Conservation (phyloP, 1,284 basidiomycete genomes). For the Kalmanozyma brasiliensis region DNA sequence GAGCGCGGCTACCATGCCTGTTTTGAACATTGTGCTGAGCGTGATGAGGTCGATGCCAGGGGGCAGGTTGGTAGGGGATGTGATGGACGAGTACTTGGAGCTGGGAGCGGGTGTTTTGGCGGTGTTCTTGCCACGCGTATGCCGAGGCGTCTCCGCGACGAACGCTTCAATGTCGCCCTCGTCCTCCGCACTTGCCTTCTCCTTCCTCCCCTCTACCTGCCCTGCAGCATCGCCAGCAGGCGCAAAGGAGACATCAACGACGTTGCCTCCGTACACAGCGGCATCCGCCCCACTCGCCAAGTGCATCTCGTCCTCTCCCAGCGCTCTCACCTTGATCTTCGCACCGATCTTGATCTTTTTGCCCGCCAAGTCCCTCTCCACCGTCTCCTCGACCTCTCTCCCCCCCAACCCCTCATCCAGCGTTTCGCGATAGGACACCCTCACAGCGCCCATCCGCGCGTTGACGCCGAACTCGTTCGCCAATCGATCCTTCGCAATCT, state of each 20-base stretch:
- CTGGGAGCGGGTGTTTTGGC: not conserved
- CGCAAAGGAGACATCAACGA: slow-evolving; percentile 40
- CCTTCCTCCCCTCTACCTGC: not conserved
- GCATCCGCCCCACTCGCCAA: slow-evolving; percentile 15
- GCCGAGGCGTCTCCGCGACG: slow-evolving; percentile 9
- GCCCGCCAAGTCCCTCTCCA: slow-evolving; percentile 60
- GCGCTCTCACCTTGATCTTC: slow-evolving; percentile 31
- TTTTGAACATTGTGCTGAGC: slow-evolving; percentile 28
- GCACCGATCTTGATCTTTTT: slow-evolving; percentile 53
- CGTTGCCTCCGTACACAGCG: slow-evolving; percentile 47
- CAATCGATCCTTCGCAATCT: slow-evolving; percentile 83
- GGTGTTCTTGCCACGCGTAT: not conserved
- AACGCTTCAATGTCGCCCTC: slow-evolving; percentile 28
- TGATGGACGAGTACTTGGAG: too few relatives aligned
- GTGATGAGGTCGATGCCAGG: slow-evolving; percentile 34
- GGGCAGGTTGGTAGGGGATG: not conserved
- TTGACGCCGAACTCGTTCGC: slow-evolving; percentile 81
- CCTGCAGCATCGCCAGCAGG: not conserved
- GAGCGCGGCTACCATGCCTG: slow-evolving; percentile 51
- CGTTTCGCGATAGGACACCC: slow-evolving; percentile 83
- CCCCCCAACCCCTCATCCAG: slow-evolving; percentile 69
- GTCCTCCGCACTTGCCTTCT: slow-evolving; percentile 5
- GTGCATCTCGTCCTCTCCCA: slow-evolving; percentile 37
- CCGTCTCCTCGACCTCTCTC: slow-evolving; percentile 33
- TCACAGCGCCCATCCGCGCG: slow-evolving; percentile 80